A percentile compares a stretch with the other conserved stretches of the same genome.
phyloP scores from a whole-genome alignment of 2,329 filamentous ascomycete species.

The Triangularia verruculosa region DNA sequence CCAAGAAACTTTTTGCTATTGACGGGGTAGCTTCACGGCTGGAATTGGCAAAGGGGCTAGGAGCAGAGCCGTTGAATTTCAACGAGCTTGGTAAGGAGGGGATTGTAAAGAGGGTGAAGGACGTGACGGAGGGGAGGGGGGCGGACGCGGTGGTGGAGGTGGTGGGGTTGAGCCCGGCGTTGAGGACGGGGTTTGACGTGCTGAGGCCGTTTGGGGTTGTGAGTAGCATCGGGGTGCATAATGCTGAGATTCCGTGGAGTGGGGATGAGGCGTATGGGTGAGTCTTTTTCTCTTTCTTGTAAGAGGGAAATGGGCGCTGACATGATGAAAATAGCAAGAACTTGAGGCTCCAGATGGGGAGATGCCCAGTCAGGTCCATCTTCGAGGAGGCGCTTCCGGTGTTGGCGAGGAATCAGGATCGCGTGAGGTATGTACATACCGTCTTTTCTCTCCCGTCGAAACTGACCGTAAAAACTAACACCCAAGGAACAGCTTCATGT shows the following conservation, averaged over 20 bases:
- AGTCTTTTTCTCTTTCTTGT: background rate
- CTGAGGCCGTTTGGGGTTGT: conserved; percentile 71
- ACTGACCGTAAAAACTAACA: conserved; percentile 5
- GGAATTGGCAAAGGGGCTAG: conserved; percentile 67
- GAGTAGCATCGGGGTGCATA: conserved; percentile 74
- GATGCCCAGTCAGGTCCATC: conserved; percentile 70
- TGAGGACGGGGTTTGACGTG: conserved; percentile 68
- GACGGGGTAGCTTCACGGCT: conserved; percentile 75
- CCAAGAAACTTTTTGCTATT: conserved; percentile 73
- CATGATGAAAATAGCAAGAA: no score
- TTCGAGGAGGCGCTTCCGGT: conserved; percentile 64
- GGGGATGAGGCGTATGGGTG: conserved; percentile 59
- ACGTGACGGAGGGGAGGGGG: conserved; percentile 74
- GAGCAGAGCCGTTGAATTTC: conserved; percentile 83
- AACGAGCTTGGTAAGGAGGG: conserved; percentile 54
- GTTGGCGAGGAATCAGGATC: conserved; percentile 63
- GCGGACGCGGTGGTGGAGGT: conserved; percentile 83
- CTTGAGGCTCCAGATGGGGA: conserved; percentile 72
- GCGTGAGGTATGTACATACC: conserved; percentile 56
- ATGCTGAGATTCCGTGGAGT: conserved; percentile 67
- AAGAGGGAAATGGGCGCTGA: no score
- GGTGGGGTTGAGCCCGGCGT: conserved; percentile 65
- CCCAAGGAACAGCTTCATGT: conserved; percentile 62
- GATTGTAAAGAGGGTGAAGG: conserved; percentile 66
- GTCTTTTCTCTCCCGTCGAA: background rate